Percentiles rank a stretch among this genome's conserved stretches.
Evolutionary conservation across 257 asterid species (phyloP).

Genomic region (Prunella vulgaris): DNA sequence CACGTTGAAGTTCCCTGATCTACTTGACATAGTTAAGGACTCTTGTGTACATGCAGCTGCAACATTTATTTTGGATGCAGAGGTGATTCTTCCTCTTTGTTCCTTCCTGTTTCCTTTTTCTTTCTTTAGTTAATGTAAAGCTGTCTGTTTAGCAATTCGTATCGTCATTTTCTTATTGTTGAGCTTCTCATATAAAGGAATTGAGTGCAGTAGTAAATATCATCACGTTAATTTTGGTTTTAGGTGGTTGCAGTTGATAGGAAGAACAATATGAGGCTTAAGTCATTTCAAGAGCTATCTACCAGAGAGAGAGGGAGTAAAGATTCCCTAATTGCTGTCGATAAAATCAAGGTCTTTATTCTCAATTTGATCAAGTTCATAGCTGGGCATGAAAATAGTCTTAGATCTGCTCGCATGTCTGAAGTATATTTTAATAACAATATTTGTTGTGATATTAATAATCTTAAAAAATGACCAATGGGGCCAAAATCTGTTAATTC

Average conservation of each 20-base stretch:
- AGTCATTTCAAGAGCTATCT: slow-evolving; percentile 92
- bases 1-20: slow-evolving; percentile 75
- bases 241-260: slow-evolving; percentile 92
- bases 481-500: not conserved
- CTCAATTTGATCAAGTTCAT: slow-evolving; percentile 12
- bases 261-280: slow-evolving; percentile 57
- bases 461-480: not conserved
- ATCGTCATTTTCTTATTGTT: slow-evolving; percentile 17
- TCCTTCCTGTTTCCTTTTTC: slow-evolving; percentile 11
- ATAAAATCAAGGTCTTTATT: slow-evolving; percentile 64
- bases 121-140: not conserved
- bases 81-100: slow-evolving; percentile 42
- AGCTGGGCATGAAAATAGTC: slow-evolving; percentile 4
- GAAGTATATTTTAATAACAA: not conserved
- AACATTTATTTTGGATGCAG: slow-evolving; percentile 80
- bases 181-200: slow-evolving; percentile 11
- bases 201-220: slow-evolving; percentile 4
- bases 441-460: not conserved
- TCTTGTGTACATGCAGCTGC: slow-evolving; percentile 37
- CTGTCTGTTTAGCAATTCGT: slow-evolving; percentile 3
- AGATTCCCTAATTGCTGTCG: slow-evolving; percentile 57
- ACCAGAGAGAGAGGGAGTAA: slow-evolving; percentile 92
- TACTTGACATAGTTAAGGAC: slow-evolving; percentile 54
- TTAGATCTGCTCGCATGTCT: slow-evolving; percentile 1
- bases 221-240: slow-evolving; percentile 19